Evolutionary conservation across 1,284 basidiomycete species (phyloP).

Genomic region (Tranzscheliella williamsii): DNA sequence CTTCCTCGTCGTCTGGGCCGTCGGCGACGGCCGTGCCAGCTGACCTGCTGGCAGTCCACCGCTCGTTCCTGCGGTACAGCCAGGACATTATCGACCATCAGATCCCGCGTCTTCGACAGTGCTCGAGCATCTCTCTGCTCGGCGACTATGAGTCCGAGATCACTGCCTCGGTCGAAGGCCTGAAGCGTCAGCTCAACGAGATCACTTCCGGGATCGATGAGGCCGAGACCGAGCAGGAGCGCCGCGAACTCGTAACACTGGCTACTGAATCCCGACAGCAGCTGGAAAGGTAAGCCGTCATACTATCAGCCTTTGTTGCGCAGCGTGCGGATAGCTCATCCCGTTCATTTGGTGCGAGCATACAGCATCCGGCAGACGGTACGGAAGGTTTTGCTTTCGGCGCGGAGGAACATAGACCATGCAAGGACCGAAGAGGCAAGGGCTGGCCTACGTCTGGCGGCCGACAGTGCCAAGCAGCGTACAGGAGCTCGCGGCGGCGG

Average conservation of each 20-base stretch:
- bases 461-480: conserved; percentile 33
- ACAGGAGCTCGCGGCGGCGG: conserved; percentile 23
- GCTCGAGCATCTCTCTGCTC: conserved; percentile 18
- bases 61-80: conserved; percentile 26
- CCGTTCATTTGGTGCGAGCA: too few species aligned
- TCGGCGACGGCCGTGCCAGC: conserved; percentile 14
- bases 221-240: conserved; percentile 24
- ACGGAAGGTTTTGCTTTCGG: conserved; percentile 21
- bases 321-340: too few species aligned
- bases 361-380: conserved; percentile 14
- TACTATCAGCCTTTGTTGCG: too few species aligned
- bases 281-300: conserved; percentile 18
- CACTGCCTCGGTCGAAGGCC: conserved; percentile 32
- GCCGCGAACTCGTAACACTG: conserved; percentile 10
- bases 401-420: conserved; percentile 18
- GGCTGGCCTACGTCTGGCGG: conserved; percentile 22
- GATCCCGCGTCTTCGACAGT: conserved; percentile 25
- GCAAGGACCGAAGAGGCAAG: conserved; percentile 17
- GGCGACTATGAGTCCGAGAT: conserved; percentile 38
- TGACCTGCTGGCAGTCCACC: conserved; percentile 21
- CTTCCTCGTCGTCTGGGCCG: conserved; percentile 5
- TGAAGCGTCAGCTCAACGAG: conserved; percentile 33
- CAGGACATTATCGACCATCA: conserved; percentile 38
- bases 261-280: conserved; percentile 4
- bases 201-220: conserved; percentile 44